Conservation (phyloP, 1,284 basidiomycete species). For the Coniophora puteana region DNA sequence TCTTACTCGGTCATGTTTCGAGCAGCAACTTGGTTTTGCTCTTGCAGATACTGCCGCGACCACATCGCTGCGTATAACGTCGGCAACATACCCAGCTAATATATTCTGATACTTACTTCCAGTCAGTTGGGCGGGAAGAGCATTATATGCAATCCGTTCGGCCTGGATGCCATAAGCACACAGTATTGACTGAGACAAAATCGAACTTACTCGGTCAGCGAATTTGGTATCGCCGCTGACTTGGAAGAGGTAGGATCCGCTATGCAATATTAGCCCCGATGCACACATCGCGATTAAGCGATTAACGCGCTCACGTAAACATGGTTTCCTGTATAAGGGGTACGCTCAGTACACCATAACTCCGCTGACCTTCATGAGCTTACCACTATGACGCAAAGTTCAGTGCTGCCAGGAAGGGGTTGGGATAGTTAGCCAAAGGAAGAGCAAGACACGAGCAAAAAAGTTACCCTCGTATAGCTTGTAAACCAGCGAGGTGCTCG, state of each 20-base stretch:
- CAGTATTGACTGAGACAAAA: not conserved
- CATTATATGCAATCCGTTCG: conserved; percentile 38
- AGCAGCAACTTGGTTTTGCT: conserved; percentile 56
- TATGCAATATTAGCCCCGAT: conserved; percentile 15
- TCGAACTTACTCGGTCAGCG: conserved; percentile 40
- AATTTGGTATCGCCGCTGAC: conserved; percentile 54
- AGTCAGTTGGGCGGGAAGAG: conserved; percentile 34
- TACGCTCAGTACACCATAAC: not conserved
- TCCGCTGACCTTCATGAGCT: conserved; percentile 17
- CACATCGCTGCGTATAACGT: conserved; percentile 35
- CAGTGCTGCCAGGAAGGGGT: conserved; percentile 33
- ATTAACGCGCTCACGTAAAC: conserved; percentile 44
- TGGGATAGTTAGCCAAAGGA: conserved; percentile 2
- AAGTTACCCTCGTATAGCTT: conserved; percentile 47
- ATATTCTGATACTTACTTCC: conserved; percentile 24
- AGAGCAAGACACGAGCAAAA: not conserved
- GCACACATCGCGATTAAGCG: not conserved
- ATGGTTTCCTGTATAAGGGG: conserved; percentile 41
- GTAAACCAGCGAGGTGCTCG: conserved; percentile 54
- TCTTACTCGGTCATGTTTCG: conserved; percentile 54
- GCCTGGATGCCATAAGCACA: conserved; percentile 26
- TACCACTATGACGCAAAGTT: conserved; percentile 56
- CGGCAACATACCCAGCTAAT: conserved; percentile 9
- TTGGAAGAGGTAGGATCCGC: conserved; percentile 54
- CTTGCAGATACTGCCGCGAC: conserved; percentile 56